Base-by-base conservation (phyloP, 2,329 filamentous ascomycete genomes). In the Aureobasidium sp. region DNA sequence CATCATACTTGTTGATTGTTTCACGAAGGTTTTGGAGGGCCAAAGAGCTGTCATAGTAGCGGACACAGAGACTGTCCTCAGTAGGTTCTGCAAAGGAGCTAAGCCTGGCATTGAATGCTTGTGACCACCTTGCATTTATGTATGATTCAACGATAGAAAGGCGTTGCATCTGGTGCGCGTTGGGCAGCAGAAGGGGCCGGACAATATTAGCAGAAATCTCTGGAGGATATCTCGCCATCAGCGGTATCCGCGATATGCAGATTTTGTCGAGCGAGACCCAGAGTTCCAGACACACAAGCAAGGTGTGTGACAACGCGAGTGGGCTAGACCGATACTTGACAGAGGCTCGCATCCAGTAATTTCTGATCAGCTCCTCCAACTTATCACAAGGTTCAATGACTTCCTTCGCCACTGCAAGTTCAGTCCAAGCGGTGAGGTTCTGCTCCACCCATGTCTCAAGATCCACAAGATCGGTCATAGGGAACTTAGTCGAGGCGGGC, bases 251-350 rank as follows among this genome's bases (percentile, higher is more conserved):
- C 0, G 48, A 12, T 0, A 76, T 71, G 0, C 81, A 79, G n/a
- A 68, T 70, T 12, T 73, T 67, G 64, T 89, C 87, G 69, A 87
- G 77, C 1, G 69, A 67, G 3, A 81, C 69, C 86, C 85, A 89
- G 0, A 86, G 65, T 55, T 84, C 80, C 68, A 88, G 78, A 0
- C 84, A 47, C 8, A 73, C 77, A 1, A 89, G 74, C 0, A 87
- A 70, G 66, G 82, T 77, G 0, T 71, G 63, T 32, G 84, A 85
- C 65, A 77, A 79, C 27, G 81, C 76, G 53, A 82, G 80, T 0
- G 79, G 74, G 62, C 81, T 77, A 4, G 67, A 63, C 0, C 76
- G 66, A 64, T 82, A 84, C 0, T 71, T 67, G 0, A 73, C 65
- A 0, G 69, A 65, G 4, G 68, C 67, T 1, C 64, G 50, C 1